Base-by-base conservation (phyloP, 768 basidiomycete species). In the Macrolepiota fuliginosa region DNA sequence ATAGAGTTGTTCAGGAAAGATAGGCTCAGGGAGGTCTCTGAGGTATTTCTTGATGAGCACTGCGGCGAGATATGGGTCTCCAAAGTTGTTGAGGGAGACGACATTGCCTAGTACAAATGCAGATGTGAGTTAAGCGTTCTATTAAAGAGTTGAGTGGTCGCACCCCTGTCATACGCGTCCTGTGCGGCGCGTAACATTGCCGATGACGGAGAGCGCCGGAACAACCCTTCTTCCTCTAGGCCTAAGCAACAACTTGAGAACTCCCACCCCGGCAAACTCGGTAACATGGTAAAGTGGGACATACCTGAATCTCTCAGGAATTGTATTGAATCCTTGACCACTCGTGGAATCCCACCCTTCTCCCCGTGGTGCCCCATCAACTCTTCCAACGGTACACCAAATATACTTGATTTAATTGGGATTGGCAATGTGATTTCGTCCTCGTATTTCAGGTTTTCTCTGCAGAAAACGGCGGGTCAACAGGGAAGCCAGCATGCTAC, bases 31-130 rank as follows among this genome's bases (percentile, higher is more conserved):
- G 1, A 95, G 77, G 71, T 93, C 91, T 39, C 91, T 83, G 25
- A 95, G 74, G 69, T 90, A 94, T 70, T 92, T 93, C 77, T 95
- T 94, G 58, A 95, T 74, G 37, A 95, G 78, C 1, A 94, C 93
- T 9, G 93, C 91, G 2, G 91, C 90, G 1, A 95, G 80, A 71
- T 91, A 82, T 5, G 91, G 88, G 66, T 94, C 92, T 0, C 79
- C 81, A 67, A 91, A 94, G 1, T 80, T 87, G n/a, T 84, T 76
- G 46, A 95, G 74, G 1, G 90, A 91, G 10, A 95, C 88, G 1
- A 93, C 86, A 63, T 92, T 84, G 12, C 90, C 90, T 90, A 58
- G 3, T 3, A 32, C 4, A 54, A 39, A n/a, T 9, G 19, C 5
- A 54, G 63, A 63, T 45, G 58, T 58, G 45, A 61, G 45, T 62